These are phyloP conservation scores for Vararia minispora DNA, from an alignment of 768 basidiomycete genomes.

Conservation along the genomic window DNA sequence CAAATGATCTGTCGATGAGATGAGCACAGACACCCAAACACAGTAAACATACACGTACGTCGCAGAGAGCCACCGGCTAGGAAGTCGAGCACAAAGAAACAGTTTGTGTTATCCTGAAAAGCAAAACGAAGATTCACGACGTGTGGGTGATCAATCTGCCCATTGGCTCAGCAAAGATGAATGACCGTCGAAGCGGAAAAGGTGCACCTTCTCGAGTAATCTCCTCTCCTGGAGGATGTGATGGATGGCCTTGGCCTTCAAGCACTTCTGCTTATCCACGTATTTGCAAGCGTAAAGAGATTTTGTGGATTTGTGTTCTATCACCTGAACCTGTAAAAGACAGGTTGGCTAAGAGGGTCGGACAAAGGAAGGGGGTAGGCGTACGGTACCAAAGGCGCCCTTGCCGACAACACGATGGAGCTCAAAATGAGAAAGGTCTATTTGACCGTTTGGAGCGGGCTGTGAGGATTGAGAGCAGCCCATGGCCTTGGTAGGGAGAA, in stretches of 20 bases:
- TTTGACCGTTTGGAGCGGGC: slow-evolving; percentile 46
- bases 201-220: slow-evolving; percentile 84
- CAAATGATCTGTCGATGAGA: slow-evolving; percentile 55
- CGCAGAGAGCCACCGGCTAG: slow-evolving; percentile 94
- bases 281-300: slow-evolving; percentile 94
- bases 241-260: slow-evolving; percentile 82
- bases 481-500: slow-evolving; percentile 11
- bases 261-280: slow-evolving; percentile 90
- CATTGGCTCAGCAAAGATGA: no score
- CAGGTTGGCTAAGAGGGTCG: not conserved
- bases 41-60: slow-evolving; percentile 61
- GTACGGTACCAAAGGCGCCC: slow-evolving; percentile 96
- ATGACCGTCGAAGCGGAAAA: no score
- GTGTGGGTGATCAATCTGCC: slow-evolving; percentile 83
- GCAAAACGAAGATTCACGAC: slow-evolving; percentile 88
- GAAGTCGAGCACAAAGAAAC: slow-evolving; percentile 94
- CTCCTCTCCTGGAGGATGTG: slow-evolving; percentile 93
- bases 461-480: slow-evolving; percentile 28
- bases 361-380: slow-evolving; percentile 15
- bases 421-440: slow-evolving; percentile 93
- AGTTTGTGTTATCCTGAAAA: slow-evolving; percentile 95
- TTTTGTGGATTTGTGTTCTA: slow-evolving; percentile 91
- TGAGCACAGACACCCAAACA: slow-evolving; percentile 1
- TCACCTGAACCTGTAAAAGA: slow-evolving; percentile 74
- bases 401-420: slow-evolving; percentile 93